Evolutionary conservation across 2,329 filamentous ascomycete genomes (phyloP), one percentile per base, ranked within the genome.

Genomic region (Hymenoscyphus scutula): DNA sequence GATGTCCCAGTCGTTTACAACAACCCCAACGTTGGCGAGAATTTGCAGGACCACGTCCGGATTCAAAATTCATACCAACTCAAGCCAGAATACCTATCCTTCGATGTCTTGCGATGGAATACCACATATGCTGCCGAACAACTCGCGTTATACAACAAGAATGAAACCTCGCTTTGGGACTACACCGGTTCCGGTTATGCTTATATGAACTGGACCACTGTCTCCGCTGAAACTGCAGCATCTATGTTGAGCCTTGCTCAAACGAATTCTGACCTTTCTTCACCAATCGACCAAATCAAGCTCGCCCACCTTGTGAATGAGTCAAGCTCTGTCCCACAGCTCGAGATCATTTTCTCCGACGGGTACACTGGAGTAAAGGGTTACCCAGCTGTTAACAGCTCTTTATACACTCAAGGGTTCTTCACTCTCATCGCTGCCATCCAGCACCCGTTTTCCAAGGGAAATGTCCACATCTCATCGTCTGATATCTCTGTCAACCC

Each of bases 391-490:
- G 41, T 53, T 2, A 38, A 54, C 32, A 61, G 59, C 5, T 29
- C 64, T 5, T 60, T 70, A 10, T 69, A 66, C 38, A 63, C 64
- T n/a, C 54, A 61, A 3, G 64, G 61, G 1, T 68, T 66, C 56
- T 68, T 69, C 58, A 61, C 67, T 1, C 74, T 82, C 58, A 80
- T 81, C 58, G 77, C 80, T 0, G 81, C 81, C 62, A 79, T 85
- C 29, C 82, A 82, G 65, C 86, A 79, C 64, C 75, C 86, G 0
- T 82, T 85, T 70, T 83, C 81, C 3, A 80, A 82, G 0, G 86
- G 86, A 0, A 78, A 77, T 45, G 80, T 85, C 54, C 86, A 88
- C 73, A 84, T 87, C 65, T 72, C 73, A 11, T 74, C 76, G 1
- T 60, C 75, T 0, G 73, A 78, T 19, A 69, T 77, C 15, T 68